phyloP scores from a whole-genome alignment of 306 rosid species.

The Quercus variabilis region DNA sequence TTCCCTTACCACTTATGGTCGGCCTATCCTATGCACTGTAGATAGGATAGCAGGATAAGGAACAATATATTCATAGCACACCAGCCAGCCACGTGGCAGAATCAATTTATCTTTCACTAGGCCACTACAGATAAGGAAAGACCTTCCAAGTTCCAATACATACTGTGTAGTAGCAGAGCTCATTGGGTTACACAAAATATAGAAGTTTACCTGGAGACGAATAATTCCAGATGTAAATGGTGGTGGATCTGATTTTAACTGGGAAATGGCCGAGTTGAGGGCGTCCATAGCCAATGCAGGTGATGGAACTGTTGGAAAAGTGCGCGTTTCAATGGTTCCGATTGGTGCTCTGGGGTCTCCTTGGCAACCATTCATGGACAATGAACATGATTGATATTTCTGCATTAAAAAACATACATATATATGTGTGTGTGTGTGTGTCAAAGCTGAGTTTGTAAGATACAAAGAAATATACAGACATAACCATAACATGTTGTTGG shows the following conservation, averaged over 20 bases:
- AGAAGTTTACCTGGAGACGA: conserved; percentile 47
- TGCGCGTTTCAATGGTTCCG: conserved; percentile 56
- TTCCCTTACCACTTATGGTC: too few species aligned
- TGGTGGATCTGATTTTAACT: conserved; percentile 55
- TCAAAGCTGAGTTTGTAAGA: not conserved
- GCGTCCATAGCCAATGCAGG: conserved; percentile 58
- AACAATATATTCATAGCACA: not conserved
- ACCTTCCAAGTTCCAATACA: too few species aligned
- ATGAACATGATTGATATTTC: conserved; percentile 36
- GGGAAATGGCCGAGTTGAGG: conserved; percentile 48
- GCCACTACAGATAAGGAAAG: conserved; percentile 4
- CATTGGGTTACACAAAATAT: not conserved
- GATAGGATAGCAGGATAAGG: conserved; percentile 13
- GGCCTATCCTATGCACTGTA: not conserved
- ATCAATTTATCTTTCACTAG: too few species aligned
- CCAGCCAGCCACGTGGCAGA: conserved; percentile 32
- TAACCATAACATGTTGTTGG: too few species aligned
- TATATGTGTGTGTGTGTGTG: not conserved
- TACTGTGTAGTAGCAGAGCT: too few species aligned
- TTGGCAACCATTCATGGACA: conserved; percentile 75
- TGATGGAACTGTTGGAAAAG: conserved; percentile 46
- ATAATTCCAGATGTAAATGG: conserved; percentile 57
- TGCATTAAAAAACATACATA: conserved; percentile 12
- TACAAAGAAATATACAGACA: not conserved
- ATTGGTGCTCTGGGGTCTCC: conserved; percentile 33